phyloP scores from a whole-genome alignment of 352 stramenopile species.

The Phytophthora niederhauseri region DNA sequence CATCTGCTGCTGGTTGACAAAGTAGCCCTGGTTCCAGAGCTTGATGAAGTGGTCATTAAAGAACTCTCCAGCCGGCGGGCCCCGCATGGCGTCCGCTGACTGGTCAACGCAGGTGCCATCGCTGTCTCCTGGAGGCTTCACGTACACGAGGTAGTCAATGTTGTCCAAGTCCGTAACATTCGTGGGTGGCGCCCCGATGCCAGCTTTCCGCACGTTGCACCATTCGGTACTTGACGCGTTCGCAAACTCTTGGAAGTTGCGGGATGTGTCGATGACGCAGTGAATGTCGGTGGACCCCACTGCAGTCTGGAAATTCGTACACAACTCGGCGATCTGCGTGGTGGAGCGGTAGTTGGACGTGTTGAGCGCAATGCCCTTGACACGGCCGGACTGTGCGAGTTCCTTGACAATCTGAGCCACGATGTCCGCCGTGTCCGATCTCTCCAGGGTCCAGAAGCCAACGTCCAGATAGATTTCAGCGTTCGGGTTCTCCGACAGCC shows the following conservation, averaged over 20 bases:
- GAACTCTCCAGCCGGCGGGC: slow-evolving; percentile 57
- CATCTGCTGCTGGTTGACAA: slow-evolving; percentile 34
- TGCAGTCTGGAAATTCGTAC: slow-evolving; percentile 59
- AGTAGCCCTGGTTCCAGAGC: slow-evolving; percentile 75
- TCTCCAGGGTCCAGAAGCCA: slow-evolving; percentile 61
- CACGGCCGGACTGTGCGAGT: slow-evolving; percentile 33
- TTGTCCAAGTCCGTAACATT: slow-evolving; percentile 48
- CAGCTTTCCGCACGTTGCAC: slow-evolving; percentile 68
- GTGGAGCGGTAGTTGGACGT: slow-evolving; percentile 79
- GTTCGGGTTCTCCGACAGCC: slow-evolving; percentile 62
- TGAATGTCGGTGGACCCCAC: slow-evolving; percentile 42
- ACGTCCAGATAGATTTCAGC: slow-evolving; percentile 77
- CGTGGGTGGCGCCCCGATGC: slow-evolving; percentile 61
- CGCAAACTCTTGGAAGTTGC: slow-evolving; percentile 60
- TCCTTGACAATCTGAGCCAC: slow-evolving; percentile 56
- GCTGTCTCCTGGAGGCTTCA: slow-evolving; percentile 71
- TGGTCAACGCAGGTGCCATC: slow-evolving; percentile 60
- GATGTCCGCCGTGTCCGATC: slow-evolving; percentile 22
- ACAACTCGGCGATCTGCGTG: slow-evolving; percentile 48
- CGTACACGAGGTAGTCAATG: slow-evolving; percentile 75
- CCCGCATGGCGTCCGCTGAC: slow-evolving; percentile 52
- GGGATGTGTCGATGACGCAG: slow-evolving; percentile 72
- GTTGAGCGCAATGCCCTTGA: slow-evolving; percentile 81
- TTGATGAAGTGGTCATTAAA: slow-evolving; percentile 68
- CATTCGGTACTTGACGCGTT: slow-evolving; percentile 50